Evolutionary conservation across 495 filamentous ascomycete genomes (phyloP).

Genomic region (Niebla homalea): DNA sequence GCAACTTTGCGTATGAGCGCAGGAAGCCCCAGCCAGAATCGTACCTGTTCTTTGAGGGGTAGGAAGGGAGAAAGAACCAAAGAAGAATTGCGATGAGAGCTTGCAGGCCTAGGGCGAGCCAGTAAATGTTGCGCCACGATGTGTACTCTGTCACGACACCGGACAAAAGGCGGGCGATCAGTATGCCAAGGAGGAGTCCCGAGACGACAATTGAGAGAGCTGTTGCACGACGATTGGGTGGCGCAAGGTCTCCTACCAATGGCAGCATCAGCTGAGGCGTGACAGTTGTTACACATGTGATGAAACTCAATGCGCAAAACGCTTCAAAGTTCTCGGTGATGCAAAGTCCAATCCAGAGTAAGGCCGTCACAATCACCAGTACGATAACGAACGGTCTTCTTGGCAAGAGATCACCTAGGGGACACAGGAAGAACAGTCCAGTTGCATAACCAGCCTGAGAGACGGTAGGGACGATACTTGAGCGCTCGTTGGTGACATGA

Average conservation of each 20-base stretch:
- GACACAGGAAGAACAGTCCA: constrained; percentile 64
- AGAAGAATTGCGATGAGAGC: constrained; percentile 50
- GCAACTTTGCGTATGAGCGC: constrained; percentile 52
- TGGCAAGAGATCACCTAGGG: constrained; percentile 60
- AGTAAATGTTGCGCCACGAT: constrained; percentile 67
- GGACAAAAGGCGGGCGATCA: constrained; percentile 63
- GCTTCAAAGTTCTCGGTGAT: constrained; percentile 48
- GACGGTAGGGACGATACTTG: constrained; percentile 56
- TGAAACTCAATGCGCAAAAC: constrained; percentile 56
- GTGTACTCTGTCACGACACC: constrained; percentile 60
- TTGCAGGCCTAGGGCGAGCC: constrained; percentile 64
- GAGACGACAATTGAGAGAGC: constrained; percentile 62
- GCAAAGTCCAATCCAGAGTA: constrained; percentile 55
- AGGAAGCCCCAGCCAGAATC: not conserved
- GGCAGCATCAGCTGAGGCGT: constrained; percentile 61
- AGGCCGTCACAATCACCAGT: constrained; percentile 53
- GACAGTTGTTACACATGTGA: constrained; percentile 62
- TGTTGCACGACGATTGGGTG: constrained; percentile 50
- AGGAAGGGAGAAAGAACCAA: constrained; percentile 69
- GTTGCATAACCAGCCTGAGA: constrained; percentile 72
- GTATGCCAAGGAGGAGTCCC: constrained; percentile 62
- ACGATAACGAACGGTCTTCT: constrained; percentile 56
- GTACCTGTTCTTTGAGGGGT: constrained; percentile 50
- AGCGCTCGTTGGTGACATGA: constrained; percentile 40
- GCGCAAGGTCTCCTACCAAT: constrained; percentile 68